A percentile compares a stretch with the other conserved stretches of the same genome.
These are phyloP conservation scores for Laguncularia racemosa DNA, from an alignment of 345 rosid species.

Conservation along the genomic window DNA sequence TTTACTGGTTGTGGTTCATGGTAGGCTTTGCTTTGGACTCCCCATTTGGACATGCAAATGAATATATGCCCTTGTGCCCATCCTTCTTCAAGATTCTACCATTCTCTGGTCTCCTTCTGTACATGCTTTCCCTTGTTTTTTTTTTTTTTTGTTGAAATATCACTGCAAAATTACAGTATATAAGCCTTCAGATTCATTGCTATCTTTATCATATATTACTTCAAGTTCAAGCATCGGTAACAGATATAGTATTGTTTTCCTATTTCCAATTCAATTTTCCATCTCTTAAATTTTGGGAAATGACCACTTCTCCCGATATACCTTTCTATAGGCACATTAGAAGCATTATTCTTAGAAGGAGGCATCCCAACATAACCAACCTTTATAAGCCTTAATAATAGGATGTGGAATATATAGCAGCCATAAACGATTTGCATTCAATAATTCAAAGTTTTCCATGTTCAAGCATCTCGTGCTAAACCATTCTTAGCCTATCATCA, in stretches of 20 bases:
- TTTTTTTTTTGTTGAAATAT: background rate
- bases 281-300: constrained; percentile 12
- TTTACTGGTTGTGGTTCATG: too few relatives aligned
- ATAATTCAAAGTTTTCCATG: background rate
- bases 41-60: too few relatives aligned
- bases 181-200: constrained; percentile 1
- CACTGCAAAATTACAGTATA: background rate
- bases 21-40: too few relatives aligned
- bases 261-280: constrained; percentile 11
- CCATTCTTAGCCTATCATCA: too few relatives aligned
- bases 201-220: constrained; percentile 16
- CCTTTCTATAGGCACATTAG: constrained; percentile 4
- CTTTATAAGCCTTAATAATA: background rate
- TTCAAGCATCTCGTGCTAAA: too few relatives aligned
- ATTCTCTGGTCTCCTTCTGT: background rate
- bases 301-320: constrained; percentile 6
- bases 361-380: constrained; percentile 8
- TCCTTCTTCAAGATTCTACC: too few relatives aligned
- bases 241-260: constrained; percentile 4
- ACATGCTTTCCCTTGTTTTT: too few relatives aligned
- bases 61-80: too few relatives aligned
- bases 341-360: background rate
- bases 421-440: constrained; percentile 17
- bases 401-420: constrained; percentile 6
- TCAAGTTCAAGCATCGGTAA: constrained; percentile 3